phyloP scores from a whole-genome alignment of 495 filamentous ascomycete species.

The Aspergillus homomorphus region DNA sequence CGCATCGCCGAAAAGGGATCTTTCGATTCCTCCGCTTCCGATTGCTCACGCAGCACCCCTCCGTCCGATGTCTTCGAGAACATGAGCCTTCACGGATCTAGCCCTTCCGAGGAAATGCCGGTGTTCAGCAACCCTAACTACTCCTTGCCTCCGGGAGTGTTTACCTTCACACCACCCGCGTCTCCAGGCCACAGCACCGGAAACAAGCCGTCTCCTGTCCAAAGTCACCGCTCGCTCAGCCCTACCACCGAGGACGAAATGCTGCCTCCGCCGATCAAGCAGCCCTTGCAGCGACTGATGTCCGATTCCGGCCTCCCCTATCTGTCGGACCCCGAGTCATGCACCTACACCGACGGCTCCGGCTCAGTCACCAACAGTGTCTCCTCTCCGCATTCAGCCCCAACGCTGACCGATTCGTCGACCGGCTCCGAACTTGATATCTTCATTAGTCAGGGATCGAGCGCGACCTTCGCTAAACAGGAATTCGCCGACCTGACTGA shows the following conservation, averaged over 20 bases:
- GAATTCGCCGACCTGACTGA: slow-evolving; percentile 32
- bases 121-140: slow-evolving; percentile 43
- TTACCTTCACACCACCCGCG: slow-evolving; percentile 48
- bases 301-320: slow-evolving; percentile 25
- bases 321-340: slow-evolving; percentile 28
- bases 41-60: slow-evolving; percentile 28
- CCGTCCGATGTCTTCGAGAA: slow-evolving; percentile 37
- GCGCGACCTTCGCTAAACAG: slow-evolving; percentile 31
- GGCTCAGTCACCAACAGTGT: slow-evolving; percentile 31
- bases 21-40: slow-evolving; percentile 36
- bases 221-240: slow-evolving; percentile 44
- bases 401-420: slow-evolving; percentile 39
- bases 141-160: slow-evolving; percentile 38
- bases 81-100: slow-evolving; percentile 49
- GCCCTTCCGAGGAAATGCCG: slow-evolving; percentile 33
- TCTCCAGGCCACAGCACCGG: slow-evolving; percentile 41
- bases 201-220: slow-evolving; percentile 47
- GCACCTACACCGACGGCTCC: slow-evolving; percentile 32
- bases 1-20: slow-evolving; percentile 39
- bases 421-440: slow-evolving; percentile 45
- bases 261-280: slow-evolving; percentile 31
- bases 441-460: slow-evolving; percentile 42
- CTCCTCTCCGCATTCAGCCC: slow-evolving; percentile 40
- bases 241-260: slow-evolving; percentile 44
- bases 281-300: slow-evolving; percentile 21